These are phyloP conservation scores for Fusarium succisae DNA, from an alignment of 2,329 filamentous ascomycete species.

Conservation along the genomic window DNA sequence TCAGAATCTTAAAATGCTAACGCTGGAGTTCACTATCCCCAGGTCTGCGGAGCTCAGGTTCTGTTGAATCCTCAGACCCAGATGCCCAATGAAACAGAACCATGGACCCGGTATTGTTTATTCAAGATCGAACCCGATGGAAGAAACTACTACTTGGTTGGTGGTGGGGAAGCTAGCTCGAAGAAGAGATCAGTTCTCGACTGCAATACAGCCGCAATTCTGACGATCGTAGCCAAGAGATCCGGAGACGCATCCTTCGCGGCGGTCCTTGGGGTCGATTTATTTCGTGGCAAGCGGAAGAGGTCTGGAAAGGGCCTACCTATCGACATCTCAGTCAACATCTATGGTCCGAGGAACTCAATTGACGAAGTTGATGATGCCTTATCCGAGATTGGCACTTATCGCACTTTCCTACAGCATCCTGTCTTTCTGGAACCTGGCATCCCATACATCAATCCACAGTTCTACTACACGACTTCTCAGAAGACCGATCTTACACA, in stretches of 20 bases:
- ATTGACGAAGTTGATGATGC: not conserved
- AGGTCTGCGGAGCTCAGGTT: not conserved
- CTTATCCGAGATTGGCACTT: not conserved
- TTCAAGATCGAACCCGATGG: not conserved
- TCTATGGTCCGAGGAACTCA: not conserved
- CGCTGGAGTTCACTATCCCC: not conserved
- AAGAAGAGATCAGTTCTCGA: not conserved
- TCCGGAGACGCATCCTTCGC: not conserved
- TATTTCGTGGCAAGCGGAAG: not conserved
- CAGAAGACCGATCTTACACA: not conserved
- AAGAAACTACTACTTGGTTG: not conserved
- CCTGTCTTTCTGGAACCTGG: not conserved
- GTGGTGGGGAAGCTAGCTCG: fast-evolving
- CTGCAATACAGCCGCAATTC: not conserved
- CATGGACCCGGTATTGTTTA: not conserved
- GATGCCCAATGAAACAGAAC: fast-evolving
- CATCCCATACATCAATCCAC: not conserved
- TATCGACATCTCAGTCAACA: not conserved
- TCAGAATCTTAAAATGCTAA: fast-evolving
- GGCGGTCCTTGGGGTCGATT: fast-evolving
- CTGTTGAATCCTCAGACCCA: not conserved
- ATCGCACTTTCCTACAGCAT: not conserved
- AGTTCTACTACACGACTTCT: not conserved
- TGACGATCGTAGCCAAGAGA: fast-evolving
- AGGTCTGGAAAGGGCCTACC: fast-evolving